Evolutionary conservation across 441 rosid genomes (phyloP).

Genomic region (Croton laevigatus): DNA sequence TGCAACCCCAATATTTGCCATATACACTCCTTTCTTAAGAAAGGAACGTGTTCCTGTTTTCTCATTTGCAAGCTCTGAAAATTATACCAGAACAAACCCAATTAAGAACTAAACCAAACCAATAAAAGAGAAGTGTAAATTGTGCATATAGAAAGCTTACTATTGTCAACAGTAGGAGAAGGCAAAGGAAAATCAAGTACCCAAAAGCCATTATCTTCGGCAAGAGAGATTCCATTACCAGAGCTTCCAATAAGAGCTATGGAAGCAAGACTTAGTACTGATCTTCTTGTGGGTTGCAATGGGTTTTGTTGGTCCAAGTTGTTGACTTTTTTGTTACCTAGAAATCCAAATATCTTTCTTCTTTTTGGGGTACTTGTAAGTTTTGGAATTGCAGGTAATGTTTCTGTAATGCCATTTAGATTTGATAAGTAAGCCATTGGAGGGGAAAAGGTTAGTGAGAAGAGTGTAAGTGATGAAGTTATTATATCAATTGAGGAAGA

Average conservation of each 20-base stretch:
- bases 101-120: neutral
- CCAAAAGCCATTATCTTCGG: conserved; percentile 77
- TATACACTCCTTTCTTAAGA: conserved; percentile 59
- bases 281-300: conserved; percentile 52
- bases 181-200: conserved; percentile 53
- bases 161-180: conserved; percentile 53
- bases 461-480: neutral
- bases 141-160: conserved; percentile 39
- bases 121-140: too few species aligned
- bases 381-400: conserved; percentile 34
- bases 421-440: conserved; percentile 49
- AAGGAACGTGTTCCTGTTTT: conserved; percentile 76
- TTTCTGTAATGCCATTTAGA: conserved; percentile 36
- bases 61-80: conserved; percentile 70
- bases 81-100: neutral
- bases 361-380: conserved; percentile 25
- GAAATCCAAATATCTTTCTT: conserved; percentile 26
- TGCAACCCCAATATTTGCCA: conserved; percentile 59
- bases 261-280: conserved; percentile 55
- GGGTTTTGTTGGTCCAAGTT: conserved; percentile 25
- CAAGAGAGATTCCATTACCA: conserved; percentile 41
- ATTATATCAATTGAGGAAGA: conserved; percentile 26
- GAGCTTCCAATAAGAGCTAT: conserved; percentile 33
- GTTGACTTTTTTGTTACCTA: conserved; percentile 26
- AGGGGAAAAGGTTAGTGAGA: neutral